Evolutionary conservation across 106 monocot species (phyloP).

Genomic region (Dendrobium huoshanense): DNA sequence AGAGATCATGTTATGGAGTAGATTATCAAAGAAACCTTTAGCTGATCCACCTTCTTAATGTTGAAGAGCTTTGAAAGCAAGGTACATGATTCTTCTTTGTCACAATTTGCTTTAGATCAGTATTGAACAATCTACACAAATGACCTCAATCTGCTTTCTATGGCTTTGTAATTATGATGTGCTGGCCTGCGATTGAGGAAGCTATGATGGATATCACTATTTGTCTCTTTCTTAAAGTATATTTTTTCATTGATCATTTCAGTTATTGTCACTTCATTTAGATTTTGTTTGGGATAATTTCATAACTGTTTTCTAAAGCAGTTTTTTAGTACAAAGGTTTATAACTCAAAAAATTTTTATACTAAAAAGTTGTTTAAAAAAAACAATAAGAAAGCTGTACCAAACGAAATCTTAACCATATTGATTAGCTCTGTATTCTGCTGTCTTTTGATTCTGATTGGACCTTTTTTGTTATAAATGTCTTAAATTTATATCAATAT

Average conservation of each 20-base stretch:
- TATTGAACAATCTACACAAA: background rate
- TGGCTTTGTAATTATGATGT: background rate
- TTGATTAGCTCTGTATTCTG: no score
- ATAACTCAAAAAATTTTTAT: no score
- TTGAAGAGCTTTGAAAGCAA: background rate
- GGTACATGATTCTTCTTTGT: background rate
- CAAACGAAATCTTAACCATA: no score
- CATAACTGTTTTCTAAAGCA: no score
- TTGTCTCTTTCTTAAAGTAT: background rate
- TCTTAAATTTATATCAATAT: no score
- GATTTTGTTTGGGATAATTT: no score
- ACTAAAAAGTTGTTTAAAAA: no score
- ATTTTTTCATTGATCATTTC: background rate
- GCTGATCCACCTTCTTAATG: background rate
- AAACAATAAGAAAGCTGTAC: no score
- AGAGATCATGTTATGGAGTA: slow-evolving; percentile 29
- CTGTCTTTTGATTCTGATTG: no score
- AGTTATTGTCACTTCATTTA: no score
- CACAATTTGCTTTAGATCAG: background rate
- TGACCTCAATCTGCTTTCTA: background rate
- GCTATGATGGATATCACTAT: background rate
- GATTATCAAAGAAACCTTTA: slow-evolving; percentile 19
- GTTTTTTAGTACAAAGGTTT: no score
- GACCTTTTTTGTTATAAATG: no score
- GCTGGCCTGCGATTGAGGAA: background rate